A percentile compares a stretch with the other conserved stretches of the same genome.
Evolutionary conservation across 192 early-diverging fungal species (phyloP).

Genomic region (Mortierella antarctica): DNA sequence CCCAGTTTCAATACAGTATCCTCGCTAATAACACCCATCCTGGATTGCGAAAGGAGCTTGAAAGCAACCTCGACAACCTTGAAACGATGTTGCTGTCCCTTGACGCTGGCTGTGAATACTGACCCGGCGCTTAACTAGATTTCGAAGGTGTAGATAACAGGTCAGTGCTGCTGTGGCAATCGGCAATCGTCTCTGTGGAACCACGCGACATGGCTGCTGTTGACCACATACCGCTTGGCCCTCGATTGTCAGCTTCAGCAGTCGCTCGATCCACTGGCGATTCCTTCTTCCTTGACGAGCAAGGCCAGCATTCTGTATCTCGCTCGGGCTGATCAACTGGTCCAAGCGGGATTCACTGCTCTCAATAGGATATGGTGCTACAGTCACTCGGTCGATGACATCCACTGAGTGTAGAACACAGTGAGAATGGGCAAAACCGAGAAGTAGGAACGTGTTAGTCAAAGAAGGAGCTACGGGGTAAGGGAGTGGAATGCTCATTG

Average conservation of each 20-base stretch:
- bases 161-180: neutral
- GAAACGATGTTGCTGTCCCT: constrained; percentile 12
- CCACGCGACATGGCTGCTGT: neutral
- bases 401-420: neutral
- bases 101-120: constrained; percentile 15
- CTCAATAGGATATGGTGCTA: neutral
- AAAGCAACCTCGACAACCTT: constrained; percentile 10
- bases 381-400: neutral
- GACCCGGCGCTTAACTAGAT: constrained; percentile 13
- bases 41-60: neutral
- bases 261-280: constrained; percentile 1
- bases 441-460: too few relatives aligned
- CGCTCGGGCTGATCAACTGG: constrained; percentile 6
- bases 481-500: too few relatives aligned
- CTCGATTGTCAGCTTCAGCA: constrained; percentile 2
- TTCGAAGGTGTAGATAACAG: neutral
- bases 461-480: too few relatives aligned
- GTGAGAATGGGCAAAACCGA: too few relatives aligned
- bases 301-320: neutral
- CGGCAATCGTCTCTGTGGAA: neutral
- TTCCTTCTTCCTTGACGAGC: neutral
- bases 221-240: constrained; percentile 5
- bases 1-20: constrained; percentile 9
- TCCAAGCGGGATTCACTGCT: neutral
- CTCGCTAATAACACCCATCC: constrained; percentile 12